These are phyloP conservation scores for Trichophyton schoenleinii DNA, from an alignment of 2,329 filamentous ascomycete species.

Conservation along the genomic window DNA sequence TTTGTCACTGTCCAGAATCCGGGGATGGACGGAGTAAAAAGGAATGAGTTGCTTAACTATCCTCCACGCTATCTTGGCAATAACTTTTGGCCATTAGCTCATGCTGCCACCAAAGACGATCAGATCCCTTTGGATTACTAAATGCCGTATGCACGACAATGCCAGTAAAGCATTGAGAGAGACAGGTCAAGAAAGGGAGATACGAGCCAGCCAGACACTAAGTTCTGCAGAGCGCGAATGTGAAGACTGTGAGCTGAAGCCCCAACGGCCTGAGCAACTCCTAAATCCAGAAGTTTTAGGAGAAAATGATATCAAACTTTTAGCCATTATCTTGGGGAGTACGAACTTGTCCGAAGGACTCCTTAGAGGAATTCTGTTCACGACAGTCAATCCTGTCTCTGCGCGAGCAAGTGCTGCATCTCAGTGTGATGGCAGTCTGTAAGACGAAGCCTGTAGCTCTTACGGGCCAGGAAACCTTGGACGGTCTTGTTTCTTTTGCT, in stretches of 20 bases:
- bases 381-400: neutral
- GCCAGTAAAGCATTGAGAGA: neutral
- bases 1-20: no score
- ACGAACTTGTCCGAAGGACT: neutral
- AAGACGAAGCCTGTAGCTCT: neutral
- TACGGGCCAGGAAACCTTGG: neutral
- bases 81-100: no score
- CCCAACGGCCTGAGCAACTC: neutral
- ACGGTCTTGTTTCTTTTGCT: neutral
- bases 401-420: neutral
- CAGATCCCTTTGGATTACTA: neutral
- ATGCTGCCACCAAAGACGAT: neutral
- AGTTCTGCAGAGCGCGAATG: neutral
- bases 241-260: neutral
- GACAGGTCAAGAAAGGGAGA: neutral
- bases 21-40: no score
- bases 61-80: neutral
- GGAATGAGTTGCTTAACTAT: neutral
- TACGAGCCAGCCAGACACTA: neutral
- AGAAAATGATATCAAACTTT: neutral
- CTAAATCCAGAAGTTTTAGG: conserved; percentile 1
- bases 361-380: neutral
- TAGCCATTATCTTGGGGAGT: neutral
- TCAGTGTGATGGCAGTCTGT: neutral
- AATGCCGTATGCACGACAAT: no score